Evolutionary conservation across 345 rosid species (phyloP).

Genomic region (Excoecaria cochinchinensis): DNA sequence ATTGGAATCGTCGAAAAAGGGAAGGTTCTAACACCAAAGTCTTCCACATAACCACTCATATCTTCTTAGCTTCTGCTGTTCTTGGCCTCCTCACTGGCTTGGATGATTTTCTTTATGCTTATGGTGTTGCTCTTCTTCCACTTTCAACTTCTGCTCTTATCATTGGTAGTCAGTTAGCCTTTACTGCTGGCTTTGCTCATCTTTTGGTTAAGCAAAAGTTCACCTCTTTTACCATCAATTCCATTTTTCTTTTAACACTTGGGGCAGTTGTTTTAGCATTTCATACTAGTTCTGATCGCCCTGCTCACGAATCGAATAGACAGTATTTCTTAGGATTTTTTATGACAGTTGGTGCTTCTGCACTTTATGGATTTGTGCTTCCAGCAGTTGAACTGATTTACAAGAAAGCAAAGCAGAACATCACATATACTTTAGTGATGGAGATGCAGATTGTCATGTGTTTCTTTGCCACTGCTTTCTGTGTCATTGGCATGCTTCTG

Average conservation of each 20-base stretch:
- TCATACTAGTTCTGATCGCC: constrained; percentile 25
- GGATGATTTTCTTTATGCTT: constrained; percentile 23
- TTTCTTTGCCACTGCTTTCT: constrained; percentile 34
- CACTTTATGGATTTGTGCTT: constrained; percentile 32
- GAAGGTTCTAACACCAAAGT: constrained; percentile 14
- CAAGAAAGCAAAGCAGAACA: constrained; percentile 20
- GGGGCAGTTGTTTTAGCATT: constrained; percentile 24
- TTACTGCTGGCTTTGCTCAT: constrained; percentile 20
- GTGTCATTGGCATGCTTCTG: constrained; percentile 28
- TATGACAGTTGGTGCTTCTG: constrained; percentile 28
- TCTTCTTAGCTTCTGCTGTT: constrained; percentile 20
- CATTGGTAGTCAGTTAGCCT: constrained; percentile 20
- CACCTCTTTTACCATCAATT: constrained; percentile 19
- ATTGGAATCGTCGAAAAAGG: constrained; percentile 21
- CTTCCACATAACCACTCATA: constrained; percentile 15
- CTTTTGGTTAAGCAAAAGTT: constrained; percentile 25
- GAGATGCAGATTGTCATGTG: constrained; percentile 36
- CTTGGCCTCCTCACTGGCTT: constrained; percentile 16
- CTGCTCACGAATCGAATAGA: constrained; percentile 17
- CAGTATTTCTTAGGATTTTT: constrained; percentile 25
- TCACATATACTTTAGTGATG: constrained; percentile 29
- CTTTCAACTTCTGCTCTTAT: constrained; percentile 23
- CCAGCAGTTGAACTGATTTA: constrained; percentile 21
- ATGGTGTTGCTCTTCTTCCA: constrained; percentile 23
- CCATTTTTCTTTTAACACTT: constrained; percentile 16